Evolutionary conservation across 176 grass and related monocot genomes (phyloP).

Genomic region (Dendrocalamus sinicus): DNA sequence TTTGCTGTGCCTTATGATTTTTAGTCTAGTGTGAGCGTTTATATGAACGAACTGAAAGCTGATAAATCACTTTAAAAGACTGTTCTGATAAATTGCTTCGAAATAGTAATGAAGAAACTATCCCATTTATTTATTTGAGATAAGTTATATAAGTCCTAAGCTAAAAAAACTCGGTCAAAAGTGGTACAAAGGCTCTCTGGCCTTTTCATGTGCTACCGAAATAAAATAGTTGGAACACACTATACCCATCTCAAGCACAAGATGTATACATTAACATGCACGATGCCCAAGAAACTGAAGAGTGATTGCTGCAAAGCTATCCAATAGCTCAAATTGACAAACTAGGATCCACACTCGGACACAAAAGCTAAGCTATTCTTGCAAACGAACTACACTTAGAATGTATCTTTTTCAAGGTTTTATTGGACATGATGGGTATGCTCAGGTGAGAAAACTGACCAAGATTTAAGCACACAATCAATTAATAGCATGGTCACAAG

Average conservation of each 20-base stretch:
- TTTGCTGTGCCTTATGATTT: no score
- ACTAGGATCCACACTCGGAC: not conserved
- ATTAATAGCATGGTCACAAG: not conserved
- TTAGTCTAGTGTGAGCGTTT: no score
- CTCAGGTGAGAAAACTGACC: not conserved
- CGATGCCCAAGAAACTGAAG: not conserved
- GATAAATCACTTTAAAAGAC: no score
- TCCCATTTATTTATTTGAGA: no score
- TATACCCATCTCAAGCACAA: not conserved
- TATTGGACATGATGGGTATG: not conserved
- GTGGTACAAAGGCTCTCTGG: not conserved
- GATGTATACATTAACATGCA: not conserved
- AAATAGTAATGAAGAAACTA: rapidly evolving
- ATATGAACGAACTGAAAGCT: no score
- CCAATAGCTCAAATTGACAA: not conserved
- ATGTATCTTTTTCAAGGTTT: not conserved
- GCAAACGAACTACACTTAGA: not conserved
- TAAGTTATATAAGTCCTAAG: no score
- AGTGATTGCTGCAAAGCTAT: not conserved
- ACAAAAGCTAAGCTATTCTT: not conserved
- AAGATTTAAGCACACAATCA: not conserved
- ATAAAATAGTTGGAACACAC: not conserved
- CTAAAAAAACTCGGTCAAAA: no score
- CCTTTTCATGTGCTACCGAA: not conserved
- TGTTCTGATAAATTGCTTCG: no score